phyloP scores from a whole-genome alignment of 306 rosid species.

The Cicer yamashitae region DNA sequence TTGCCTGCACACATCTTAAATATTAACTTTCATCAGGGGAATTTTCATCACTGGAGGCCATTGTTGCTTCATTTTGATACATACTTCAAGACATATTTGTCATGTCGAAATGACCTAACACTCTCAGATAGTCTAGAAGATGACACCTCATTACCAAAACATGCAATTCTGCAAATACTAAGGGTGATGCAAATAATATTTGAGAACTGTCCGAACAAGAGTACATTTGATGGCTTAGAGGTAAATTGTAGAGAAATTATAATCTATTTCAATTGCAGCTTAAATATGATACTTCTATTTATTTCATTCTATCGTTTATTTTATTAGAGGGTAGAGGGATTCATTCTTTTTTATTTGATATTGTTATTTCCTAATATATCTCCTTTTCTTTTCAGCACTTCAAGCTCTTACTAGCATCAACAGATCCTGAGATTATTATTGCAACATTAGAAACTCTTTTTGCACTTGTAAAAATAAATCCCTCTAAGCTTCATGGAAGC shows the following conservation, averaged over 20 bases:
- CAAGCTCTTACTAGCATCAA: constrained; percentile 87
- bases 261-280: constrained; percentile 13
- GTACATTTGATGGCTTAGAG: constrained; percentile 95
- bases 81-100: constrained; percentile 89
- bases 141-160: constrained; percentile 82
- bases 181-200: constrained; percentile 91
- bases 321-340: constrained; percentile 33
- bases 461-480: constrained; percentile 87
- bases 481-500: constrained; percentile 92
- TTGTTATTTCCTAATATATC: constrained; percentile 11
- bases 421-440: constrained; percentile 88
- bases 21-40: constrained; percentile 70
- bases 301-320: constrained; percentile 1
- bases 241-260: constrained; percentile 51
- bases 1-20: constrained; percentile 28
- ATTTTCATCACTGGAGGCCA: constrained; percentile 97
- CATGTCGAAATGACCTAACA: constrained; percentile 85
- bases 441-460: constrained; percentile 91
- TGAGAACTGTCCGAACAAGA: constrained; percentile 93
- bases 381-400: constrained; percentile 71
- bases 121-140: constrained; percentile 86
- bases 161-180: constrained; percentile 85
- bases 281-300: constrained; percentile 1
- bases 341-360: constrained; percentile 24
- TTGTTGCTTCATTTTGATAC: constrained; percentile 88